These are phyloP conservation scores for Sarcodon aspratus DNA, from an alignment of 768 basidiomycete genomes.

Conservation along the genomic window DNA sequence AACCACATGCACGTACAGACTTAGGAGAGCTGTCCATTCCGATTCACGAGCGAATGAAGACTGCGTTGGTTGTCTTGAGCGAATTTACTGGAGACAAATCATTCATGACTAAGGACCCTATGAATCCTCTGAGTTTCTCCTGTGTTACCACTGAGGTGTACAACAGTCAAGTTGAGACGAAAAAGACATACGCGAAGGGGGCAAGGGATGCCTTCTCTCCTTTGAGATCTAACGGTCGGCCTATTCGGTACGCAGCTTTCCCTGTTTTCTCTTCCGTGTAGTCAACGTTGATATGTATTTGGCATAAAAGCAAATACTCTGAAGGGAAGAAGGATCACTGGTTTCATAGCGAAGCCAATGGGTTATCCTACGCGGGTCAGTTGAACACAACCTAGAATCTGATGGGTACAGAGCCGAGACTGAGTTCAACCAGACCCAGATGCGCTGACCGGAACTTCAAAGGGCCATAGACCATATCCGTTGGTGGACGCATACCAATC, in stretches of 20 bases:
- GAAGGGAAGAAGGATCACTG: slow-evolving; percentile 48
- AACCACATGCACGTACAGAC: slow-evolving; percentile 39
- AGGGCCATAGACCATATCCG: not conserved
- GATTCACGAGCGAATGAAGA: slow-evolving; percentile 37
- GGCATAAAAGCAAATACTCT: slow-evolving; percentile 34
- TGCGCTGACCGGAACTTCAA: no score
- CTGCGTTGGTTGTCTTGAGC: slow-evolving; percentile 41
- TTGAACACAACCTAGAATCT: not conserved
- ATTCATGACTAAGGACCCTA: slow-evolving; percentile 39
- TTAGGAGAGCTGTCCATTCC: slow-evolving; percentile 24
- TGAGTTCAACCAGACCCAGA: no score
- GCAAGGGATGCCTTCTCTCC: slow-evolving; percentile 41
- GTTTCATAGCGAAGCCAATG: slow-evolving; percentile 47
- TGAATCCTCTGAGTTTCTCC: slow-evolving; percentile 59
- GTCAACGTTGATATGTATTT: no score
- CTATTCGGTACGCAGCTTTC: slow-evolving; percentile 37
- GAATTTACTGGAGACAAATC: slow-evolving; percentile 34
- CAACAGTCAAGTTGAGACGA: slow-evolving; percentile 37
- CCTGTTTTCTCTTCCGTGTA: not conserved
- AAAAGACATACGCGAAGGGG: slow-evolving; percentile 35
- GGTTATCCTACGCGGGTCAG: slow-evolving; percentile 44
- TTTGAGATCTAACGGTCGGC: slow-evolving; percentile 43
- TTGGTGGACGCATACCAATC: not conserved
- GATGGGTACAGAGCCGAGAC: no score
- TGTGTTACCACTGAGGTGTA: slow-evolving; percentile 42